Percentiles rank a stretch among this genome's conserved stretches.
These are phyloP conservation scores for Eurotiales sp. DNA, from an alignment of 2,329 filamentous ascomycete species.

Conservation along the genomic window DNA sequence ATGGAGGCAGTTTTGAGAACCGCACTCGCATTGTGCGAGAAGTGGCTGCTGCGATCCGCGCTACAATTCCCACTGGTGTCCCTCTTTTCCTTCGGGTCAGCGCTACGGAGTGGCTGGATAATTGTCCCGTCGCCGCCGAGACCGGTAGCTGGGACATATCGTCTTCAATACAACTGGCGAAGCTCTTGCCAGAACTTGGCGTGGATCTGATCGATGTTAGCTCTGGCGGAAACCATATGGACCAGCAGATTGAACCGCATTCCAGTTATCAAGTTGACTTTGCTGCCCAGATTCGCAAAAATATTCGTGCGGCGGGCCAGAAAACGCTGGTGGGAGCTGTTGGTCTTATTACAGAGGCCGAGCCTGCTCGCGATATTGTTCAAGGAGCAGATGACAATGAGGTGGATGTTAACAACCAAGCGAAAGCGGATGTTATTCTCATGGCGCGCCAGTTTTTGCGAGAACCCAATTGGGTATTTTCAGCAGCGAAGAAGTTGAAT, in stretches of 20 bases:
- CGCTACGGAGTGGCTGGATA: conserved; percentile 70
- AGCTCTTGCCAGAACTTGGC: conserved; percentile 38
- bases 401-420: neutral
- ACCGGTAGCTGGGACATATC: conserved; percentile 36
- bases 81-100: conserved; percentile 69
- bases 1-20: conserved; percentile 55
- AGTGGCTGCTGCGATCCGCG: conserved; percentile 33
- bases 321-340: conserved; percentile 50
- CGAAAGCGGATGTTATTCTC: conserved; percentile 46
- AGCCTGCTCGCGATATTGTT: conserved; percentile 48
- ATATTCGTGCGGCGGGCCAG: conserved; percentile 31
- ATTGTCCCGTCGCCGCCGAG: conserved; percentile 19
- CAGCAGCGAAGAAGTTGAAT: conserved; percentile 46
- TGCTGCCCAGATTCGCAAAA: conserved; percentile 43
- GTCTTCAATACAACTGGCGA: conserved; percentile 37
- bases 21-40: conserved; percentile 65
- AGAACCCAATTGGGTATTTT: conserved; percentile 54
- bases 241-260: conserved; percentile 43
- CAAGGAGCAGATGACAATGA: conserved; percentile 25
- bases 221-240: conserved; percentile 42
- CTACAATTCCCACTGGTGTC: conserved; percentile 62
- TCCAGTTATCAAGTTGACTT: conserved; percentile 34
- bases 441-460: conserved; percentile 53
- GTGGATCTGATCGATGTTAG: conserved; percentile 47
- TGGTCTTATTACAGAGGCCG: conserved; percentile 52